Percentiles rank a stretch among this genome's conserved stretches.
These are phyloP conservation scores for Lactarius quietus DNA, from an alignment of 768 basidiomycete species.

Conservation along the genomic window DNA sequence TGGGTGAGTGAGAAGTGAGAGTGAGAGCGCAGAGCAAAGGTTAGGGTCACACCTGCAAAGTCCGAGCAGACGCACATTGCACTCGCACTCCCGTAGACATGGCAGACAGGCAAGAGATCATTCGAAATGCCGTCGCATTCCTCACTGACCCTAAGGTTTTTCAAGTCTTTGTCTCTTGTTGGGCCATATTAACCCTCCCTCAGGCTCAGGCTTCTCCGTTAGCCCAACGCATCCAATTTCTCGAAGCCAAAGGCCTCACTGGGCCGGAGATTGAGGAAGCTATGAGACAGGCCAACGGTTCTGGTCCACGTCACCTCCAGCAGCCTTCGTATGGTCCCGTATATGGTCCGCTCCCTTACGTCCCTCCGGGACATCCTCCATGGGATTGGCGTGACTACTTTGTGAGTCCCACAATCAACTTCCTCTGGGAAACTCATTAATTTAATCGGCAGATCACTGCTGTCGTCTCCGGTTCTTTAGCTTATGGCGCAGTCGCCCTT, in stretches of 20 bases:
- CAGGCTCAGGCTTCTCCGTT: slow-evolving; percentile 77
- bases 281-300: slow-evolving; percentile 52
- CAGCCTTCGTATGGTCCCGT: slow-evolving; percentile 36
- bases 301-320: slow-evolving; percentile 24
- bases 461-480: slow-evolving; percentile 81
- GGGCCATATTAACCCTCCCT: slow-evolving; percentile 12
- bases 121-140: slow-evolving; percentile 81
- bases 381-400: slow-evolving; percentile 99
- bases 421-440: not conserved
- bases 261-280: slow-evolving; percentile 83
- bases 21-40: not conserved
- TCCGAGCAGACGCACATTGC: not conserved
- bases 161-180: not conserved
- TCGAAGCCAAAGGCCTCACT: slow-evolving; percentile 92
- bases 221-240: slow-evolving; percentile 84
- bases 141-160: slow-evolving; percentile 77
- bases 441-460: slow-evolving; percentile 70
- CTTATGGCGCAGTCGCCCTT: slow-evolving; percentile 74
- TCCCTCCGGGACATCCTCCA: slow-evolving; percentile 44
- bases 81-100: slow-evolving; percentile 30
- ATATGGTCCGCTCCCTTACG: slow-evolving; percentile 46
- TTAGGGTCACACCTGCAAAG: slow-evolving; percentile 13
- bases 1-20: not conserved
- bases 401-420: slow-evolving; percentile 45
- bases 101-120: slow-evolving; percentile 66